Conservation (phyloP, 306 rosid species). For the Malus sylvestris region DNA sequence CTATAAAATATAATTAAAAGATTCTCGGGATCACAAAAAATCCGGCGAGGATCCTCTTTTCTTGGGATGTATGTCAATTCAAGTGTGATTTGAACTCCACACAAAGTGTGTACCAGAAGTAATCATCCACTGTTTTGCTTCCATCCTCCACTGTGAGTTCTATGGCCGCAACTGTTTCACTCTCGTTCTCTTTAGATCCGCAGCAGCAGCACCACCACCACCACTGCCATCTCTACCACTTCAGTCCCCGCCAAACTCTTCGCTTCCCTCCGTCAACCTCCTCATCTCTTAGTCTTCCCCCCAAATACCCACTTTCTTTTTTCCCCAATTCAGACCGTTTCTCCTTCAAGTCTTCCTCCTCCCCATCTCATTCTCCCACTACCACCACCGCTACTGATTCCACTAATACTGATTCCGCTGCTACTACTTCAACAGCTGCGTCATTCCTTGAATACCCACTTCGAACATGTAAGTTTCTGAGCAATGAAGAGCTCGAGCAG, state of each 20-base stretch:
- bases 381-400: neutral
- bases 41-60: too few relatives aligned
- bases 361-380: slow-evolving; percentile 16
- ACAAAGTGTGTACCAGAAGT: neutral
- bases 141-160: slow-evolving; percentile 8
- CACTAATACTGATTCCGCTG: neutral
- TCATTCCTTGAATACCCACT: slow-evolving; percentile 42
- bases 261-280: slow-evolving; percentile 10
- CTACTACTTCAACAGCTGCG: neutral
- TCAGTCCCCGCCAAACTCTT: slow-evolving; percentile 24
- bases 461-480: slow-evolving; percentile 52
- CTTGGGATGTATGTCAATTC: too few relatives aligned
- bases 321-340: slow-evolving; percentile 1
- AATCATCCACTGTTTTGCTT: neutral
- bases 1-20: too few relatives aligned
- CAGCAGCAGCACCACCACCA: slow-evolving; percentile 14
- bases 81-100: neutral
- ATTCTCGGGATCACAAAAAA: rapidly evolving
- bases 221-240: slow-evolving; percentile 12
- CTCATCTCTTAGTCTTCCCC: neutral
- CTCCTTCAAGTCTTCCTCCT: slow-evolving; percentile 43
- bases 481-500: slow-evolving; percentile 45
- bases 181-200: slow-evolving; percentile 44
- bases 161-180: slow-evolving; percentile 54
- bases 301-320: slow-evolving; percentile 23